Conservation (phyloP, 2,329 filamentous ascomycete genomes). For the Claviceps pazoutovae region DNA sequence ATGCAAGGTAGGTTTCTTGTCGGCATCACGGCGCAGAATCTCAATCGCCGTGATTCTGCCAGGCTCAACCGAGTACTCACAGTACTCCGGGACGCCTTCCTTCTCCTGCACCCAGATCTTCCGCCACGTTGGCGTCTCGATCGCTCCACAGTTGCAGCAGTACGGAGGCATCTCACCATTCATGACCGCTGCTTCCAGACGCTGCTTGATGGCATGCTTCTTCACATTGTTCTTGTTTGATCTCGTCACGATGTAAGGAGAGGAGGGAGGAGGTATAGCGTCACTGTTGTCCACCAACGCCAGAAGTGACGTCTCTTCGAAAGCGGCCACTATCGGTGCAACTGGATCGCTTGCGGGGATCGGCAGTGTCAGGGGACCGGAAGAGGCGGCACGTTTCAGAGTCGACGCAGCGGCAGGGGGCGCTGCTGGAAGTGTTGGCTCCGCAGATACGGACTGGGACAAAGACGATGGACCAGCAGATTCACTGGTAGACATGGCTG, state of each 20-base stretch:
- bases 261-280: slow-evolving; percentile 20
- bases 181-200: slow-evolving; percentile 49
- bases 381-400: slow-evolving; percentile 25
- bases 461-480: slow-evolving; percentile 29
- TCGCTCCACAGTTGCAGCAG: slow-evolving; percentile 85
- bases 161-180: slow-evolving; percentile 76
- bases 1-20: slow-evolving; percentile 50
- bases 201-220: slow-evolving; percentile 46
- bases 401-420: slow-evolving; percentile 21
- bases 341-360: slow-evolving; percentile 36
- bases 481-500: slow-evolving; percentile 34
- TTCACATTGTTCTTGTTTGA: slow-evolving; percentile 51
- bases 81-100: slow-evolving; percentile 52
- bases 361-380: slow-evolving; percentile 18
- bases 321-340: slow-evolving; percentile 13
- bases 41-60: slow-evolving; percentile 64
- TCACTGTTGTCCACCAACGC: slow-evolving; percentile 31
- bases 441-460: slow-evolving; percentile 16
- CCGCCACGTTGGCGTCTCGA: slow-evolving; percentile 93
- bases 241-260: slow-evolving; percentile 28
- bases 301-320: slow-evolving; percentile 17
- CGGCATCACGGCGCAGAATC: slow-evolving; percentile 45
- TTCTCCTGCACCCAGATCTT: slow-evolving; percentile 76
- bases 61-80: slow-evolving; percentile 59
- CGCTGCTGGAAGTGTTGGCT: slow-evolving; percentile 7